Conservation (phyloP, 2,329 filamentous ascomycete species). For the Paecilomyces sp. region DNA sequence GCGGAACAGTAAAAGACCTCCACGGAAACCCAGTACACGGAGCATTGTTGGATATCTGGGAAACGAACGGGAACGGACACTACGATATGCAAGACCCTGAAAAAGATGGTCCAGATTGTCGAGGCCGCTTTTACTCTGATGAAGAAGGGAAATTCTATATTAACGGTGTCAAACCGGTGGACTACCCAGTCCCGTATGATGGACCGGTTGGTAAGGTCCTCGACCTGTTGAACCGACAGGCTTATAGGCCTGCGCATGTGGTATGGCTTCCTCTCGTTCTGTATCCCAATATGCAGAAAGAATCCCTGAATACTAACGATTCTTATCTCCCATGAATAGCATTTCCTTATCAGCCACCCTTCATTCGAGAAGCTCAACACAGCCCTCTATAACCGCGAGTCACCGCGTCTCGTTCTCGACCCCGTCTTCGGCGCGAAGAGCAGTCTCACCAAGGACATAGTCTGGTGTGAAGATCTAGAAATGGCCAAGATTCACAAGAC, state of each 20-base stretch:
- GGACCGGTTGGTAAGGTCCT: conserved; percentile 16
- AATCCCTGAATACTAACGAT: not conserved
- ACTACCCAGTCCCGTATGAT: conserved; percentile 20
- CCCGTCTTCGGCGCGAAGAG: not conserved
- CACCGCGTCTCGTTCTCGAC: not conserved
- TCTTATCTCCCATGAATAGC: not conserved
- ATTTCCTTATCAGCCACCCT: not conserved
- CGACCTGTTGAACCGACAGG: conserved; percentile 12
- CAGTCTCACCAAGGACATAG: conserved; percentile 1
- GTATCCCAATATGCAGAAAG: not conserved
- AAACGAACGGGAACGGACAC: conserved; percentile 18
- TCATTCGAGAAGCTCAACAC: not conserved
- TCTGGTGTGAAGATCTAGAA: conserved; percentile 1
- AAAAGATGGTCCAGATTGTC: conserved; percentile 13
- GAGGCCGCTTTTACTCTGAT: conserved; percentile 15
- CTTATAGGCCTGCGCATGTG: conserved; percentile 17
- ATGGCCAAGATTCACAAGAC: not conserved
- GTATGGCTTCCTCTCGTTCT: not conserved
- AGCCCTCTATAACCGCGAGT: not conserved
- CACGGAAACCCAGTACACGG: conserved; percentile 13
- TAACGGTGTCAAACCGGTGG: conserved; percentile 17
- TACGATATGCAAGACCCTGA: conserved; percentile 20
- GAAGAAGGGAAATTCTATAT: conserved; percentile 16
- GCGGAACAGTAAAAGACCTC: conserved; percentile 15
- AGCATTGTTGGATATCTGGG: conserved; percentile 18